These are phyloP conservation scores for Saxispiralis lemnorum DNA, from an alignment of 495 filamentous ascomycete species.

Conservation along the genomic window DNA sequence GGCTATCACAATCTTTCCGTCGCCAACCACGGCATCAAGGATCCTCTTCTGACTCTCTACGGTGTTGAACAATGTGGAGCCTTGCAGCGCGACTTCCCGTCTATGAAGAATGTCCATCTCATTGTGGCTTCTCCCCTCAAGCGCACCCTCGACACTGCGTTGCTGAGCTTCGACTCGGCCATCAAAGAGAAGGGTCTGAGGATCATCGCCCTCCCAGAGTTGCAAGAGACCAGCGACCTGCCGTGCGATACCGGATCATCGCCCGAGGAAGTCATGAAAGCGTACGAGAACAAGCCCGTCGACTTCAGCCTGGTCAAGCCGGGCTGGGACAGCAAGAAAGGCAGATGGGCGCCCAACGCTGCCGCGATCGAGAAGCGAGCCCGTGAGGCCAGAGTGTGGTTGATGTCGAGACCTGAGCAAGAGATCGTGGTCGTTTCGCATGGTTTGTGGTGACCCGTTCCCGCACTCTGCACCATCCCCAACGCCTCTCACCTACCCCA, in stretches of 20 bases:
- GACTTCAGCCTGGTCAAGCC: slow-evolving; percentile 39
- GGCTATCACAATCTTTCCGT: slow-evolving; percentile 65
- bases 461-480: not conserved
- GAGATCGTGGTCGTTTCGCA: slow-evolving; percentile 59
- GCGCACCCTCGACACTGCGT: slow-evolving; percentile 66
- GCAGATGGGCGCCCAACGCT: slow-evolving; percentile 41
- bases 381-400: slow-evolving; percentile 44
- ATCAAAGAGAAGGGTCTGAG: slow-evolving; percentile 32
- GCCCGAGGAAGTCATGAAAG: slow-evolving; percentile 31
- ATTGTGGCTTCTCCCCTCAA: slow-evolving; percentile 69
- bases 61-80: slow-evolving; percentile 58
- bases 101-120: slow-evolving; percentile 47
- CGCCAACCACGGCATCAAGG: slow-evolving; percentile 55
- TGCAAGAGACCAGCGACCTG: slow-evolving; percentile 61
- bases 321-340: slow-evolving; percentile 51
- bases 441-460: slow-evolving; percentile 17
- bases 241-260: slow-evolving; percentile 66
- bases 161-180: slow-evolving; percentile 47
- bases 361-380: slow-evolving; percentile 45
- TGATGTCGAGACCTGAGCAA: slow-evolving; percentile 39
- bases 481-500: not conserved
- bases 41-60: slow-evolving; percentile 60
- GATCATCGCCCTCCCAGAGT: slow-evolving; percentile 55
- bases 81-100: slow-evolving; percentile 45
- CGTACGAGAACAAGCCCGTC: slow-evolving; percentile 44